Evolutionary conservation across 176 grass and related monocot genomes (phyloP), one percentile per base, ranked within the genome.

Genomic region (Rhynchospora breviuscula): DNA sequence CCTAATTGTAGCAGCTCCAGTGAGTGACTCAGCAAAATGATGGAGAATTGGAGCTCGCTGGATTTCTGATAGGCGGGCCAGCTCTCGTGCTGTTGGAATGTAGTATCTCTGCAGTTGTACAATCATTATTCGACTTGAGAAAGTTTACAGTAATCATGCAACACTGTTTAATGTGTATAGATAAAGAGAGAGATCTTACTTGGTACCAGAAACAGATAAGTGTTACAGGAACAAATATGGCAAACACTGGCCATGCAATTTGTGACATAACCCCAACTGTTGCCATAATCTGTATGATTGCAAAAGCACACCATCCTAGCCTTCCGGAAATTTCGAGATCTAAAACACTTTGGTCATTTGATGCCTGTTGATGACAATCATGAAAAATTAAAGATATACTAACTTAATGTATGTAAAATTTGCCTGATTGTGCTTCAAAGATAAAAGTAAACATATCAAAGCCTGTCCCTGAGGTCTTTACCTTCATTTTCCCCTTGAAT

Each of bases 231-330:
- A 98, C 18, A 35, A 98, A 95, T 79, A 98, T 95, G 52, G 70
- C 91, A 85, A 98, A 95, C 74, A 98, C 91, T 65, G 91, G 96
- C 96, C 96, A 98, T 84, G 96, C 96, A 69, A 98, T 89, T 44
- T 98, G 96, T 29, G 96, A 98, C 96, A 98, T 98, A 17, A 98
- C 91, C 5, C 64, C 89, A 85, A 98, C 86, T 65, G 96, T 98
- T 17, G 90, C 96, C 22, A 95, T 61, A 66, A 98, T 89, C 79
- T 93, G 96, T 95, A 98, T 93, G 46, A 93, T 58, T 47, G 89
- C 83, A 87, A 98, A 98, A 26, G 85, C 88, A 19, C 87, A 89
- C 96, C 91, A 93, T 31, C 93, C 96, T 83, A 98, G 87, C 49
- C 69, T 95, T 84, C 76, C 86, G 73, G 85, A 69, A 84, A 98